phyloP scores from a whole-genome alignment of 1,284 basidiomycete genomes.

The Lentinus polychrous region DNA sequence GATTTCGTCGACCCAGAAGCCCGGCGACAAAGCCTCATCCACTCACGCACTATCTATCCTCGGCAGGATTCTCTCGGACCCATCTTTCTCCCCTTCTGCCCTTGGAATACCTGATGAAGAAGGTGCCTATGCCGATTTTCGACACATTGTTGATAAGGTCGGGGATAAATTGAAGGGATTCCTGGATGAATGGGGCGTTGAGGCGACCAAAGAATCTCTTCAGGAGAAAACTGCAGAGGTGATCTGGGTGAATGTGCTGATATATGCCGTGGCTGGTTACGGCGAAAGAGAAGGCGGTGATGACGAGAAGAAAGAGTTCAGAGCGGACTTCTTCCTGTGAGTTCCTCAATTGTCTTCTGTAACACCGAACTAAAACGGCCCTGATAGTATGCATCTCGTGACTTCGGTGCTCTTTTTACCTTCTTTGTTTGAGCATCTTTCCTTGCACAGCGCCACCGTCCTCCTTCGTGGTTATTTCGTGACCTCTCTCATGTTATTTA shows the following conservation, averaged over 20 bases:
- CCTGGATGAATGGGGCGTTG: slow-evolving; percentile 43
- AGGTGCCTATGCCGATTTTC: slow-evolving; percentile 22
- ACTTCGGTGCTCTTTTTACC: slow-evolving; percentile 40
- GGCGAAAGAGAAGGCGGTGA: slow-evolving; percentile 13
- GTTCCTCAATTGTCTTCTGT: slow-evolving; percentile 6
- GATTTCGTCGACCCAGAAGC: slow-evolving; percentile 4
- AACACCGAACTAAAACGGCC: too few species aligned
- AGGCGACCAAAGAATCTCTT: slow-evolving; percentile 29
- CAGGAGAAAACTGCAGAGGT: slow-evolving; percentile 39
- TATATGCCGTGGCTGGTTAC: slow-evolving; percentile 38
- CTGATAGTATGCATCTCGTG: slow-evolving; percentile 35
- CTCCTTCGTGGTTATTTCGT: slow-evolving; percentile 35
- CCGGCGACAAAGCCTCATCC: slow-evolving; percentile 13
- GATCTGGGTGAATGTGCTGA: slow-evolving; percentile 31
- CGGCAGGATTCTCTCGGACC: slow-evolving; percentile 30
- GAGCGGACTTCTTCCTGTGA: slow-evolving; percentile 34
- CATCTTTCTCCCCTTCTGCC: slow-evolving; percentile 27
- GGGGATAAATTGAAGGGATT: slow-evolving; percentile 37
- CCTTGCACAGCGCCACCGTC: slow-evolving; percentile 23
- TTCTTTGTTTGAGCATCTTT: slow-evolving; percentile 23
- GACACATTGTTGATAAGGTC: slow-evolving; percentile 21
- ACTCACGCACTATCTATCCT: slow-evolving; percentile 31
- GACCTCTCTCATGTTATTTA: slow-evolving; percentile 27
- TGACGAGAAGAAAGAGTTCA: slow-evolving; percentile 24
- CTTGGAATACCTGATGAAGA: slow-evolving; percentile 34